Percentiles rank a stretch among this genome's conserved stretches.
Evolutionary conservation across 2,329 filamentous ascomycete species (phyloP).

Genomic region (Scorias spongiosa): DNA sequence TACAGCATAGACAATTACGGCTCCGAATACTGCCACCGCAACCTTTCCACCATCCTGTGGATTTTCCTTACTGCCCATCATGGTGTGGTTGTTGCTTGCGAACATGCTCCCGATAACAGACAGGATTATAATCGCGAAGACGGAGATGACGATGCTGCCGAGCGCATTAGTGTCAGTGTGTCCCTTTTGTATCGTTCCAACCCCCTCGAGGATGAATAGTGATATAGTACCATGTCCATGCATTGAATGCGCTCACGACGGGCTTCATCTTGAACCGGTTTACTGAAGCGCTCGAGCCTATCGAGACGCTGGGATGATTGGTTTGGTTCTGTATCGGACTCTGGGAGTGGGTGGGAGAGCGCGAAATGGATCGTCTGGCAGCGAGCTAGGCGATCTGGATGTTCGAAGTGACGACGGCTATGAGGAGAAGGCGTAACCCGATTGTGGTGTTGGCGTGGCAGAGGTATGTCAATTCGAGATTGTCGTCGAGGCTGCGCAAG

Average conservation of each 20-base stretch:
- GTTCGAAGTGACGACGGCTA: slow-evolving; percentile 1
- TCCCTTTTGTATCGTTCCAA: slow-evolving; percentile 57
- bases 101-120: slow-evolving; percentile 58
- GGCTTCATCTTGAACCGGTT: slow-evolving; percentile 58
- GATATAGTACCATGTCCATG: slow-evolving; percentile 70
- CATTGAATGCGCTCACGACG: slow-evolving; percentile 77
- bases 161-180: slow-evolving; percentile 1
- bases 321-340: slow-evolving; percentile 6
- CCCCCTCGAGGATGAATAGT: slow-evolving; percentile 1
- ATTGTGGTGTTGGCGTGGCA: no score
- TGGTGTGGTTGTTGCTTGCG: slow-evolving; percentile 59
- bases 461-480: no score
- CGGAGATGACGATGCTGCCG: slow-evolving; percentile 52
- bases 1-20: slow-evolving; percentile 81
- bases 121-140: slow-evolving; percentile 50
- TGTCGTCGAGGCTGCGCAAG: no score
- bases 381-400: slow-evolving; percentile 4
- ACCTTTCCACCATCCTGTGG: slow-evolving; percentile 56
- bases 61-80: slow-evolving; percentile 57
- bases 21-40: slow-evolving; percentile 70
- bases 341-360: slow-evolving; percentile 1
- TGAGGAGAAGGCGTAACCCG: slow-evolving; percentile 5
- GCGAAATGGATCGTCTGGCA: background rate
- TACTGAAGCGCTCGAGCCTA: no score
- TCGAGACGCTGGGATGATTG: slow-evolving; percentile 20